These are phyloP conservation scores for Pestalotiopsis sp. DNA, from an alignment of 2,329 filamentous ascomycete species.

Conservation along the genomic window DNA sequence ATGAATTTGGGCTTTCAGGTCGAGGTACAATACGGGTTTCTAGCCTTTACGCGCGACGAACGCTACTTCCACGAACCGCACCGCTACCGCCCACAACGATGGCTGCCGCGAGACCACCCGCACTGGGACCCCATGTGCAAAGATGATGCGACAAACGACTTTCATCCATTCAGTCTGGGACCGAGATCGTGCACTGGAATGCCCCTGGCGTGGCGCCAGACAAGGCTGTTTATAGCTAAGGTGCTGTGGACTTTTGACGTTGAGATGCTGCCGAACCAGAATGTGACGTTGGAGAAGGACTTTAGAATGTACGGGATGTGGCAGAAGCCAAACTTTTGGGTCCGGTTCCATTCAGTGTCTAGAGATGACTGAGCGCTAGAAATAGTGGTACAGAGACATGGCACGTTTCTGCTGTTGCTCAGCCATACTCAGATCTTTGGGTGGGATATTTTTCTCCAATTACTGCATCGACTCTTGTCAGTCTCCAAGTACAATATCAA, in stretches of 20 bases:
- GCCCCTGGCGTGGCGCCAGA: conserved; percentile 23
- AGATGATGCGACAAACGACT: conserved; percentile 15
- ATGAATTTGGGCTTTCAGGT: background rate
- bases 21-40: background rate
- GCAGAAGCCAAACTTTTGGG: conserved; percentile 20
- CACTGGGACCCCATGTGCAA: conserved; percentile 16
- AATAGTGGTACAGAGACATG: too few species aligned
- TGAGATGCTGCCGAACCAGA: conserved; percentile 13
- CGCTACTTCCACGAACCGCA: conserved; percentile 17
- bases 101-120: conserved; percentile 19
- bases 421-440: too few species aligned
- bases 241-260: conserved; percentile 26
- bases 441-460: too few species aligned
- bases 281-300: conserved; percentile 19
- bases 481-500: too few species aligned
- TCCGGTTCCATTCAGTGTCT: conserved; percentile 11
- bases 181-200: conserved; percentile 21
- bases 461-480: too few species aligned
- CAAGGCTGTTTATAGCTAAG: conserved; percentile 23
- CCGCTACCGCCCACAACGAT: conserved; percentile 19
- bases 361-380: too few species aligned
- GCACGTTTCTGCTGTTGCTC: too few species aligned
- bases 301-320: conserved; percentile 19
- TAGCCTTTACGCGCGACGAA: background rate
- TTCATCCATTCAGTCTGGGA: conserved; percentile 17